phyloP scores from a whole-genome alignment of 192 early-diverging fungal genomes.

The Allomyces javanicus region DNA sequence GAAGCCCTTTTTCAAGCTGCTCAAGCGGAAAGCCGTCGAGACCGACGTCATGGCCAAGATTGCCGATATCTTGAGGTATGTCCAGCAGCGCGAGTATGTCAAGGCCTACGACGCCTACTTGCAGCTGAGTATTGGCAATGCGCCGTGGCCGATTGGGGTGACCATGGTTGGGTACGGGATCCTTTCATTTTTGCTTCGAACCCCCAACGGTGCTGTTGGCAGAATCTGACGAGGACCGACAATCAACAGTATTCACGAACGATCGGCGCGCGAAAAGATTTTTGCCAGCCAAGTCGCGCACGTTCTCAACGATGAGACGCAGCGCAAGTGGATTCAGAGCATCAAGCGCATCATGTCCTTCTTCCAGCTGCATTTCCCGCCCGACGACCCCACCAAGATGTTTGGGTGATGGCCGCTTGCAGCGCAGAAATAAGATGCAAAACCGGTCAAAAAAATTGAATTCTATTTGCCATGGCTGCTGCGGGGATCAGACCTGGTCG shows the following conservation, averaged over 20 bases:
- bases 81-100: conserved; percentile 75
- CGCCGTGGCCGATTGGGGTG: conserved; percentile 95
- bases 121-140: conserved; percentile 86
- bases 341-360: conserved; percentile 94
- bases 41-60: conserved; percentile 77
- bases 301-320: conserved; percentile 87
- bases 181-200: not conserved
- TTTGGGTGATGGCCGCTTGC: not conserved
- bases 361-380: conserved; percentile 78
- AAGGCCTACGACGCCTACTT: conserved; percentile 85
- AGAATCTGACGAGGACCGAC: not conserved
- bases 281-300: conserved; percentile 86
- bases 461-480: too few relatives aligned
- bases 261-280: conserved; percentile 93
- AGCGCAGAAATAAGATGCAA: too few relatives aligned
- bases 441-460: too few relatives aligned
- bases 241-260: conserved; percentile 70
- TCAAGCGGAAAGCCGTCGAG: conserved; percentile 53
- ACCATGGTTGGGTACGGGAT: conserved; percentile 68
- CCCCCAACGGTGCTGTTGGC: not conserved
- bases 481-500: too few relatives aligned
- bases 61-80: conserved; percentile 67
- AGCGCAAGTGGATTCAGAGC: conserved; percentile 96
- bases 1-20: conserved; percentile 69
- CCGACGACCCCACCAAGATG: conserved; percentile 23